These are phyloP conservation scores for Nannizziopsis arthrosporioides DNA, from an alignment of 2,329 filamentous ascomycete genomes.

Conservation along the genomic window DNA sequence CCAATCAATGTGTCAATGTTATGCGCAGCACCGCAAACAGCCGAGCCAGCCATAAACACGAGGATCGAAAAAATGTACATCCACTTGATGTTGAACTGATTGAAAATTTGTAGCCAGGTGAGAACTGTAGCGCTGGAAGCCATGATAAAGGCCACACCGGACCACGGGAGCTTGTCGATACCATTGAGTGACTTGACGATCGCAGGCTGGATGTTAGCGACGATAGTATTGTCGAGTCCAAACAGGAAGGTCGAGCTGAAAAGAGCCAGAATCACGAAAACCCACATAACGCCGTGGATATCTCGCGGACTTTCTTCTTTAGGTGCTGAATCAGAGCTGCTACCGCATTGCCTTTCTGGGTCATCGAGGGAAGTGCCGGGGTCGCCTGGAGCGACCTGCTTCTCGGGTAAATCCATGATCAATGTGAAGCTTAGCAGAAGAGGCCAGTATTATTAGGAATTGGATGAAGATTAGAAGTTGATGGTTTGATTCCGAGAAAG, in stretches of 20 bases:
- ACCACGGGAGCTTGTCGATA: constrained; percentile 34
- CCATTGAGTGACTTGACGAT: constrained; percentile 31
- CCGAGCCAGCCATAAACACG: constrained; percentile 24
- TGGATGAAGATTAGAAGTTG: no score
- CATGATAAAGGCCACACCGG: constrained; percentile 34
- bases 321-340: no score
- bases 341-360: no score
- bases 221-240: constrained; percentile 12
- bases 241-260: constrained; percentile 13
- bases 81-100: constrained; percentile 38
- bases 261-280: constrained; percentile 8
- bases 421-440: no score
- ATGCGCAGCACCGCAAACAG: constrained; percentile 36
- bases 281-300: constrained; percentile 3
- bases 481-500: no score
- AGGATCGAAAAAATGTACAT: constrained; percentile 23
- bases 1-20: constrained; percentile 39
- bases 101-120: constrained; percentile 29
- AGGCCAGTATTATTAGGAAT: no score
- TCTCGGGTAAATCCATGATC: no score
- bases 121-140: constrained; percentile 31
- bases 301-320: neutral
- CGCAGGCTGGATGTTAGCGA: constrained; percentile 24
- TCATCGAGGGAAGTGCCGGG: no score
- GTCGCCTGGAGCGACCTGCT: no score